A percentile compares a stretch with the other conserved stretches of the same genome.
These are phyloP conservation scores for Yamadazyma spencermartinsiae DNA, from an alignment of 1,139 yeast genomes.

Conservation along the genomic window DNA sequence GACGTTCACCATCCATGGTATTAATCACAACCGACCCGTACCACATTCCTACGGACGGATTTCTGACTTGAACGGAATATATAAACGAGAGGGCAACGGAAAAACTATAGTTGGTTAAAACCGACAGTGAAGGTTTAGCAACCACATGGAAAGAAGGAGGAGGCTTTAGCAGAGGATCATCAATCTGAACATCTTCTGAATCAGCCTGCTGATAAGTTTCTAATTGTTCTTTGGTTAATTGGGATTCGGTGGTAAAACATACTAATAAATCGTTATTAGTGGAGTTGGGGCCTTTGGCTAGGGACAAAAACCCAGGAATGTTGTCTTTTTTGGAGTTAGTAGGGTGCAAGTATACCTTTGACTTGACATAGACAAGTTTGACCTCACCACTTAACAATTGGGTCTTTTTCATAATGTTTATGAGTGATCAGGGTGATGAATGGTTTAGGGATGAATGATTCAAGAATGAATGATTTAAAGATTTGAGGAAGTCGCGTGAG, in stretches of 20 bases:
- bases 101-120: conserved; percentile 65
- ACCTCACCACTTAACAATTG: conserved; percentile 26
- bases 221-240: conserved; percentile 48
- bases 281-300: conserved; percentile 56
- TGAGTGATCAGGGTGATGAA: conserved; percentile 3
- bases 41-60: conserved; percentile 89
- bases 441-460: conserved; percentile 2
- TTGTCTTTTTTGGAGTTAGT: conserved; percentile 72
- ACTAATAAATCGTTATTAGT: conserved; percentile 60
- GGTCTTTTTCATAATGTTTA: conserved; percentile 7
- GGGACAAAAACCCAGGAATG: conserved; percentile 69
- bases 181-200: conserved; percentile 30
- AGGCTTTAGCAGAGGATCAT: conserved; percentile 19
- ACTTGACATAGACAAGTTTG: conserved; percentile 54
- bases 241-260: conserved; percentile 75
- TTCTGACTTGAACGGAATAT: conserved; percentile 79
- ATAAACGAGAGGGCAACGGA: conserved; percentile 58
- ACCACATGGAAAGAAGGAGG: conserved; percentile 16
- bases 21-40: conserved; percentile 81
- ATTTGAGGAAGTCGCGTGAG: no score
- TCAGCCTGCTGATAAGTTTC: conserved; percentile 56
- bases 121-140: conserved; percentile 45
- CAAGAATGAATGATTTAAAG: no score
- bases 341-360: conserved; percentile 82
- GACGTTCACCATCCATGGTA: conserved; percentile 64